Conservation (phyloP, 306 rosid species). For the Betula pendula region DNA sequence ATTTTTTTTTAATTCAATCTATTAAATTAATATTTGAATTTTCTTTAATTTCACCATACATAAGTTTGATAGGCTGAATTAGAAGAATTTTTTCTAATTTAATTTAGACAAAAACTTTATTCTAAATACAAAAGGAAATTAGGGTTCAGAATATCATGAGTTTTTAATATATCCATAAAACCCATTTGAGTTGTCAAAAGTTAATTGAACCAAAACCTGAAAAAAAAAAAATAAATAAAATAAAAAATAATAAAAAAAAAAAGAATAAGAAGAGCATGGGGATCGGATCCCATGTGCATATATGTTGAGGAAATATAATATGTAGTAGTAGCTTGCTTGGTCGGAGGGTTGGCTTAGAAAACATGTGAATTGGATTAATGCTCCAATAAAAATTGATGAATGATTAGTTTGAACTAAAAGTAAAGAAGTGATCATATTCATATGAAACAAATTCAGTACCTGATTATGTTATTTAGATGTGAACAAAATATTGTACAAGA, state of each 20-base stretch:
- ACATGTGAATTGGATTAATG: constrained; percentile 33
- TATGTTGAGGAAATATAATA: constrained; percentile 37
- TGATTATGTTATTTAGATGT: constrained; percentile 1
- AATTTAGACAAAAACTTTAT: not conserved
- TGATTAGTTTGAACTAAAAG: not conserved
- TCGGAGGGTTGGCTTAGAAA: constrained; percentile 33
- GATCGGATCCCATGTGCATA: constrained; percentile 7
- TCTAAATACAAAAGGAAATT: not conserved
- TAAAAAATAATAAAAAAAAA: not conserved
- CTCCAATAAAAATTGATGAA: not conserved
- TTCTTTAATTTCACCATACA: no score
- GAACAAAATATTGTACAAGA: not conserved
- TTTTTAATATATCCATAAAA: not conserved
- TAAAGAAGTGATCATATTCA: not conserved
- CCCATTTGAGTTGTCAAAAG: constrained; percentile 6
- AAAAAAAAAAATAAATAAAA: no score
- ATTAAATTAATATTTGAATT: no score
- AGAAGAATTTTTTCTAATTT: no score
- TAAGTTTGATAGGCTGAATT: no score
- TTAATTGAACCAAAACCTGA: not conserved
- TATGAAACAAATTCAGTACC: not conserved
- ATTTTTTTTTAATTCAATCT: no score
- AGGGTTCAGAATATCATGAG: not conserved
- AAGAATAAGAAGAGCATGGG: constrained; percentile 4
- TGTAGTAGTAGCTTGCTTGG: constrained; percentile 35